Percentiles rank a stretch among this genome's conserved stretches.
Conservation (phyloP, 2,329 filamentous ascomycete species). For the Botrytis pseudocinerea region DNA sequence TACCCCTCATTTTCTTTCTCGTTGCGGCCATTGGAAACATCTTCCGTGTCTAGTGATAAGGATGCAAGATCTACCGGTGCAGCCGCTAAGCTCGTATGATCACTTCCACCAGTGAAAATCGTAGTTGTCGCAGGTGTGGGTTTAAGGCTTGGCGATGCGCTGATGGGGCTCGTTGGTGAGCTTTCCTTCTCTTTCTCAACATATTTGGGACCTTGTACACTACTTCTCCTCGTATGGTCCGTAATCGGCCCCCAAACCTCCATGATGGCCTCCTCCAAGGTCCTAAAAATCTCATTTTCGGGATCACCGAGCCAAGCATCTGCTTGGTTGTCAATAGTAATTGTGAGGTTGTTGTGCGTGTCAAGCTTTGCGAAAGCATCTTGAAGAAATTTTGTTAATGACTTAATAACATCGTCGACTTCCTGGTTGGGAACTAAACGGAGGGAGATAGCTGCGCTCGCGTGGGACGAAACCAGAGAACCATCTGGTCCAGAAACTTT, state of each 20-base stretch:
- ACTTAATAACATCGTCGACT: constrained; percentile 70
- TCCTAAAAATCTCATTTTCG: constrained; percentile 85
- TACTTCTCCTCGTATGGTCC: constrained; percentile 36
- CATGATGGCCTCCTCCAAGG: constrained; percentile 80
- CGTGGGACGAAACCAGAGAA: constrained; percentile 86
- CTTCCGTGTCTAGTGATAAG: not conserved
- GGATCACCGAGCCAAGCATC: constrained; percentile 96
- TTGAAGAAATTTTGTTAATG: constrained; percentile 66
- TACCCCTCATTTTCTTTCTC: not conserved
- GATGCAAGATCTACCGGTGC: constrained; percentile 33
- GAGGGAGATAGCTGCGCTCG: constrained; percentile 84
- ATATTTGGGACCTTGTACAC: constrained; percentile 44
- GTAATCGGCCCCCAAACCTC: constrained; percentile 73
- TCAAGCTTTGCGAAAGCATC: constrained; percentile 72
- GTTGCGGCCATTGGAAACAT: no score
- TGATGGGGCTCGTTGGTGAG: constrained; percentile 27
- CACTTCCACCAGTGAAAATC: constrained; percentile 50
- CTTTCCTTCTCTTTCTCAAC: constrained; percentile 26
- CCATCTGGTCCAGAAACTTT: constrained; percentile 90
- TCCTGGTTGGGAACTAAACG: constrained; percentile 93
- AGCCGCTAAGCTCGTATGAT: constrained; percentile 39
- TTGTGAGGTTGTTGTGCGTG: constrained; percentile 76
- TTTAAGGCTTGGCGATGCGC: constrained; percentile 38
- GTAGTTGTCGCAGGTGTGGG: constrained; percentile 52
- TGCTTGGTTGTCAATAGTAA: constrained; percentile 88